phyloP scores from a whole-genome alignment of 2,329 filamentous ascomycete genomes.

The Aspergillus thermomutatus region DNA sequence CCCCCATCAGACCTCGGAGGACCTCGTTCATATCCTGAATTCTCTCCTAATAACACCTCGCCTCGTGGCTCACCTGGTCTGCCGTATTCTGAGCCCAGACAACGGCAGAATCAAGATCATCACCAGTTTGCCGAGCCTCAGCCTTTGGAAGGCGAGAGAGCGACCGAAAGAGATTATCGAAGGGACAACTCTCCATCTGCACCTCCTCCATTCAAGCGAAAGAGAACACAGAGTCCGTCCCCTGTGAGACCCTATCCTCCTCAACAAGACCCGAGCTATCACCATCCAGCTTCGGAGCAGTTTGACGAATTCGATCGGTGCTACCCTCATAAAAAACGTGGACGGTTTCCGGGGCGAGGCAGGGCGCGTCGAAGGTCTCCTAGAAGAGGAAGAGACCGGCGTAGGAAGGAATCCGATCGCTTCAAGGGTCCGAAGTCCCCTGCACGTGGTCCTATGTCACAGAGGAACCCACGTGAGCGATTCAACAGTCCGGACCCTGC shows the following conservation, averaged over 20 bases:
- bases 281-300: slow-evolving; percentile 24
- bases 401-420: slow-evolving; percentile 28
- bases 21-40: slow-evolving; percentile 27
- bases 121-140: slow-evolving; percentile 19
- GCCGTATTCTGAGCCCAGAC: slow-evolving; percentile 17
- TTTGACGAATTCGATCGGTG: slow-evolving; percentile 39
- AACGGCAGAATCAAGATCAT: slow-evolving; percentile 20
- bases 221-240: slow-evolving; percentile 42
- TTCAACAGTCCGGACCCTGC: slow-evolving; percentile 26
- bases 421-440: slow-evolving; percentile 33
- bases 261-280: slow-evolving; percentile 18
- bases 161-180: slow-evolving; percentile 23
- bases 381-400: slow-evolving; percentile 32
- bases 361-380: slow-evolving; percentile 32
- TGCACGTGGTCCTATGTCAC: slow-evolving; percentile 22
- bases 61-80: slow-evolving; percentile 26
- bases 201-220: slow-evolving; percentile 34
- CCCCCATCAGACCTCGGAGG: slow-evolving; percentile 29
- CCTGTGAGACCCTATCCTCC: slow-evolving; percentile 28
- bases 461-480: slow-evolving; percentile 25
- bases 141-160: slow-evolving; percentile 18
- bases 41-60: slow-evolving; percentile 24
- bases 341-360: slow-evolving; percentile 32
- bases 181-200: slow-evolving; percentile 30
- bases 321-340: slow-evolving; percentile 32